Base-by-base conservation (phyloP, 768 basidiomycete species). In the Cubamyces lactineus region DNA sequence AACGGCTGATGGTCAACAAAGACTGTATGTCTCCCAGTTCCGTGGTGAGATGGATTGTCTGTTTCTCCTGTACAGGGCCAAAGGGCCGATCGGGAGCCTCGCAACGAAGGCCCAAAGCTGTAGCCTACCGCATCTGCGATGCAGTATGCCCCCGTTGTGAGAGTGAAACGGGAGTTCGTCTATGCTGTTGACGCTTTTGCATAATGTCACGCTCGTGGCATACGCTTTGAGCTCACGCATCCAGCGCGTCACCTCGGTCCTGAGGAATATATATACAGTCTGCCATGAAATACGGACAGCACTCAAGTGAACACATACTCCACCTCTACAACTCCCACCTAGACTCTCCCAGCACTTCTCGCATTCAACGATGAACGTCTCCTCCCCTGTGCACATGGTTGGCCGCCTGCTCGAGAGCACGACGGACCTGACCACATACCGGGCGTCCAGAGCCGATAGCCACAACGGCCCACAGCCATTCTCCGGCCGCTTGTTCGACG, bases 401-500 rank as follows among this genome's bases (percentile, higher is more conserved):
- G 53, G 45, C n/a, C 62, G 66, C 34, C 59, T 64, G 12, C 49
- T 51, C 24, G 57, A 53, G 42, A 66, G 52, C 38, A 47, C 63
- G 11, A 49, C 40, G 1, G 62, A 63, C 39, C 19, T 39, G n/a
- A 57, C 55, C 19, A 28, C 57, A 17, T 53, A 51, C 23, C 63
- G 63, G 1, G 11, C 23, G 4, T 12, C 28, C 3, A 53, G 57
- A n/a, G 19, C 58, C 9, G 52, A 59, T 11, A 4, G 23, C 26
- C n/a, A 24, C 1, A 17, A 17, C 5, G 23, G 6, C 28, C 3
- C 60, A 2, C 53, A 57, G 42, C 43, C 60, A 2, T 66, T 68
- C 58, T 57, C 62, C 64, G 40, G 53, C 60, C 50, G 80, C 81
- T 69, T 60, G 30, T 86, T 80, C 72, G 81, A 84, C 53, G 79